phyloP scores from a whole-genome alignment of 2,329 filamentous ascomycete genomes.

The Fusarium sp. region DNA sequence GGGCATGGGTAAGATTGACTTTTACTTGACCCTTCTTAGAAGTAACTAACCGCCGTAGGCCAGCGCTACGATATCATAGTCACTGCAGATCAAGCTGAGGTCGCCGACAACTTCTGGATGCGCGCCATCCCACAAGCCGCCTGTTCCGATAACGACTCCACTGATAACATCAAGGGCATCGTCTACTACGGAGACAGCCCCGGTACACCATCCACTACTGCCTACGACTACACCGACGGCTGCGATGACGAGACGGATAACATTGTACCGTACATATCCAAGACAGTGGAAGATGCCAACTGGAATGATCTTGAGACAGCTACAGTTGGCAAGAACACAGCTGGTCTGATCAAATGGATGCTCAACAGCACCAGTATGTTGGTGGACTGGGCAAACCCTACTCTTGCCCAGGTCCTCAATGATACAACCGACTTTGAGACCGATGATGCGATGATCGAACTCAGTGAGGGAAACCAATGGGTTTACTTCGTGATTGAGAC shows the following conservation, averaged over 20 bases:
- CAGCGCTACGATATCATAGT: slow-evolving; percentile 59
- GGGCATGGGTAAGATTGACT: slow-evolving; percentile 24
- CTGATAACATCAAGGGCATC: slow-evolving; percentile 59
- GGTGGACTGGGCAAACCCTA: slow-evolving; percentile 8
- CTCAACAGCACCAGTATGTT: slow-evolving; percentile 14
- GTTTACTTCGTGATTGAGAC: slow-evolving; percentile 46
- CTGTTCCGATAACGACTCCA: slow-evolving; percentile 53
- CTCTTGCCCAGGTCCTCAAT: slow-evolving; percentile 2
- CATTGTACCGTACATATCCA: slow-evolving; percentile 47
- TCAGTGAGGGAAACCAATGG: slow-evolving; percentile 41
- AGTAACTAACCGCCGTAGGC: slow-evolving; percentile 39
- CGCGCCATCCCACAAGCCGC: slow-evolving; percentile 54
- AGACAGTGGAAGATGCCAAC: slow-evolving; percentile 45
- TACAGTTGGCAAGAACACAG: slow-evolving; percentile 1
- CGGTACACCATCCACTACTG: slow-evolving; percentile 7
- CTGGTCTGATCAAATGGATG: slow-evolving; percentile 11
- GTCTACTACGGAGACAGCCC: slow-evolving; percentile 51
- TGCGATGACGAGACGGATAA: slow-evolving; percentile 51
- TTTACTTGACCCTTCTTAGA: rapidly evolving
- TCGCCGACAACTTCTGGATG: slow-evolving; percentile 57
- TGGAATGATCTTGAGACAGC: slow-evolving; percentile 25
- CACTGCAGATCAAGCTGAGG: slow-evolving; percentile 48
- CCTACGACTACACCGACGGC: slow-evolving; percentile 17
- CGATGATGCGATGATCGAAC: slow-evolving; percentile 39
- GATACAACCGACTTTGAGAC: neutral